These are phyloP conservation scores for Boletus vermiculosoides DNA, from an alignment of 768 basidiomycete genomes.

Conservation along the genomic window DNA sequence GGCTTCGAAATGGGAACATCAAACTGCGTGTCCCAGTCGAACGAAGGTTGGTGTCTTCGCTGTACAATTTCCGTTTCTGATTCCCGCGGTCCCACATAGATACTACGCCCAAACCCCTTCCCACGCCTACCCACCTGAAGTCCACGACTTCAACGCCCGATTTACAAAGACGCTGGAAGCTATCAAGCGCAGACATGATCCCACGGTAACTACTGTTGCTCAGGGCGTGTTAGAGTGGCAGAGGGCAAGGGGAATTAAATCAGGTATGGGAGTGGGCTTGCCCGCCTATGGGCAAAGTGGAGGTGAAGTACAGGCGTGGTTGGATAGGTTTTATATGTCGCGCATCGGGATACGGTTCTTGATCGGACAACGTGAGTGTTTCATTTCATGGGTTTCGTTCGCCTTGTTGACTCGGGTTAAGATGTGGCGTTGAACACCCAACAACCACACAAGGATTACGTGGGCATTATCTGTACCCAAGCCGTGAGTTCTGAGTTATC, in stretches of 20 bases:
- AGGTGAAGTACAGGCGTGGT: conserved; percentile 90
- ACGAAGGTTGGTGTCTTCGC: conserved; percentile 10
- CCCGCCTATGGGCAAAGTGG: conserved; percentile 59
- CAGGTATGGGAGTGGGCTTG: conserved; percentile 26
- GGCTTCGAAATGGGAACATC: conserved; percentile 18
- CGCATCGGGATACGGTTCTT: conserved; percentile 94
- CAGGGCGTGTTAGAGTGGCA: conserved; percentile 98
- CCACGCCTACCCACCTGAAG: conserved; percentile 84
- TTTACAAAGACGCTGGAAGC: conserved; percentile 86
- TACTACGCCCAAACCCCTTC: conserved; percentile 79
- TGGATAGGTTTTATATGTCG: conserved; percentile 96
- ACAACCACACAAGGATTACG: conserved; percentile 85
- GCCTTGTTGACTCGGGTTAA: conserved; percentile 28
- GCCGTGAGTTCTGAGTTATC: conserved; percentile 51
- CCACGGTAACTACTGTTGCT: conserved; percentile 94
- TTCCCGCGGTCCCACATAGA: conserved; percentile 38
- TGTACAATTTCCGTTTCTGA: background rate
- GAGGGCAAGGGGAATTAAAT: conserved; percentile 37
- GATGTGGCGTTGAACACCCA: conserved; percentile 93
- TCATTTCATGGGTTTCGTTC: background rate
- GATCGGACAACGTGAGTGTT: conserved; percentile 84
- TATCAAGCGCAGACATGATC: conserved; percentile 94
- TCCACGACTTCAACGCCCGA: conserved; percentile 86
- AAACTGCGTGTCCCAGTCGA: conserved; percentile 16
- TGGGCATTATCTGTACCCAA: conserved; percentile 94